A percentile compares a stretch with the other conserved stretches of the same genome.
Conservation (phyloP, 2,329 filamentous ascomycete genomes). For the Metarhizium sp. region DNA sequence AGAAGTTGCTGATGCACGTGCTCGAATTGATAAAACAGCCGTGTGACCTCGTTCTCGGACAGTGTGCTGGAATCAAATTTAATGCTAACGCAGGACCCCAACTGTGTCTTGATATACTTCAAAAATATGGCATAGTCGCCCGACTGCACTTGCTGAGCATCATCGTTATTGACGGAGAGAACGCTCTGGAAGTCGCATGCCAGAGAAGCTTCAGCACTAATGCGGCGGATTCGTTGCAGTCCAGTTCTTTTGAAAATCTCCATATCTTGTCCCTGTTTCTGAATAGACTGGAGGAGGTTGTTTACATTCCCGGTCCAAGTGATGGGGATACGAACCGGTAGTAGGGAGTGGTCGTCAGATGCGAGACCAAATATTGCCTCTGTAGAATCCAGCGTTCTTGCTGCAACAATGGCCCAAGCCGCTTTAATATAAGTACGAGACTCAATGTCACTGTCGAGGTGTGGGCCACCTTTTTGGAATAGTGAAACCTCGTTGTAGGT, state of each 20-base stretch:
- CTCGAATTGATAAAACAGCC: background rate
- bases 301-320: slow-evolving; percentile 5
- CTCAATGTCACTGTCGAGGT: background rate
- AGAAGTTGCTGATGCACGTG: background rate
- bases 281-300: slow-evolving; percentile 8
- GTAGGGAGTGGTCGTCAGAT: background rate
- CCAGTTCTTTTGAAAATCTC: slow-evolving; percentile 15
- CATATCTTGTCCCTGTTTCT: slow-evolving; percentile 14
- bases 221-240: slow-evolving; percentile 17
- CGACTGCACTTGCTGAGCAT: background rate
- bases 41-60: background rate
- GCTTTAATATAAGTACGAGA: background rate
- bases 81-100: background rate
- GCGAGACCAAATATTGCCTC: background rate
- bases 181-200: slow-evolving; percentile 10
- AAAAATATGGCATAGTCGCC: background rate
- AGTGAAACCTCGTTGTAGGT: background rate
- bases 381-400: background rate
- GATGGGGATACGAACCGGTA: slow-evolving; percentile 10
- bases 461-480: background rate
- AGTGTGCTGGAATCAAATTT: background rate
- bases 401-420: background rate
- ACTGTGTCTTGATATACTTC: background rate
- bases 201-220: slow-evolving; percentile 3
- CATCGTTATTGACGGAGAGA: background rate